Conservation (phyloP, 1,139 yeast species). For the Blastobotrys indianensis region DNA sequence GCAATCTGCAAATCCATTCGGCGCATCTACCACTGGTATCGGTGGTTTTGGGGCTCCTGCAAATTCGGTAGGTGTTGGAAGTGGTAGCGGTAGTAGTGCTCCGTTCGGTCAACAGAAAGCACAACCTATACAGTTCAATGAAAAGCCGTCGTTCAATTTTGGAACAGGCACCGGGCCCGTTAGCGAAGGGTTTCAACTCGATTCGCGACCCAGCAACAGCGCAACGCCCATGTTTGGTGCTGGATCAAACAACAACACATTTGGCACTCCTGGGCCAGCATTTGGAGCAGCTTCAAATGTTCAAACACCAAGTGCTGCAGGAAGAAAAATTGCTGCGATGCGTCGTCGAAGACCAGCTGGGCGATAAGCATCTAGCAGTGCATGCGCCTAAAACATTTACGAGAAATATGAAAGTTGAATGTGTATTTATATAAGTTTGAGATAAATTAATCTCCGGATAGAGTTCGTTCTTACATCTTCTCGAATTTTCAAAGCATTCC, state of each 20-base stretch:
- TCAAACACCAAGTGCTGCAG: not conserved
- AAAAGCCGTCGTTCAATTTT: constrained; percentile 10
- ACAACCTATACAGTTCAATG: constrained; percentile 7
- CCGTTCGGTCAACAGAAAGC: constrained; percentile 6
- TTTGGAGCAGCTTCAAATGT: not conserved
- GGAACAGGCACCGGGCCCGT: constrained; percentile 1
- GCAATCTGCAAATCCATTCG: constrained; percentile 2
- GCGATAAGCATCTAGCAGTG: too few species aligned
- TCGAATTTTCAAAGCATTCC: too few species aligned
- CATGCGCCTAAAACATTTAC: too few species aligned
- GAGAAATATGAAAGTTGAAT: too few species aligned
- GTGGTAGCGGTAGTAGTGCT: not conserved
- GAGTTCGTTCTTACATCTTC: too few species aligned
- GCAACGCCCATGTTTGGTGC: constrained; percentile 9
- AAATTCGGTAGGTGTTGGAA: not conserved
- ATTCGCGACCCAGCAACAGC: constrained; percentile 3
- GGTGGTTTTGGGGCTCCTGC: constrained; percentile 1
- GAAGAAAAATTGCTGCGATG: too few species aligned
- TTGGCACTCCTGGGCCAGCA: not conserved
- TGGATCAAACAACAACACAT: not conserved
- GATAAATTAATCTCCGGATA: too few species aligned
- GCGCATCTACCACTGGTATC: not conserved
- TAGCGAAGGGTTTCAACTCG: not conserved
- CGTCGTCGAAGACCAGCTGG: too few species aligned
- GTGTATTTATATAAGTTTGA: too few species aligned